phyloP scores from a whole-genome alignment of 176 grass and related monocot genomes.

The Oryza punctata region DNA sequence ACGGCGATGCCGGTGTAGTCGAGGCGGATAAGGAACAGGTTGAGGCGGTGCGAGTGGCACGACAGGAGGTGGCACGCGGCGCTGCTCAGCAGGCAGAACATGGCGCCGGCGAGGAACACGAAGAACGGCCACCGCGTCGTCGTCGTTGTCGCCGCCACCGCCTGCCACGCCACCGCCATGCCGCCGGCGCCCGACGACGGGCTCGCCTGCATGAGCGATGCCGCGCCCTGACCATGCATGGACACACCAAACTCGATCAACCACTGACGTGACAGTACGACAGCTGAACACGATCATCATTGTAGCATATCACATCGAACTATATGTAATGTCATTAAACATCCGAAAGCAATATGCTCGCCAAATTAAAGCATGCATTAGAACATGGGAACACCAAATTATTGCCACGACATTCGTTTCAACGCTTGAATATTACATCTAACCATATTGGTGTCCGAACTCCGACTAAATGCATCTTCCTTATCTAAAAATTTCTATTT shows the following conservation, averaged over 20 bases:
- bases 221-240: conserved; percentile 52
- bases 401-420: background rate
- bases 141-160: conserved; percentile 33
- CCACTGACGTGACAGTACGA: background rate
- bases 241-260: background rate
- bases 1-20: conserved; percentile 89
- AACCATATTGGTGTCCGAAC: background rate
- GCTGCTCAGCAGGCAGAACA: conserved; percentile 96
- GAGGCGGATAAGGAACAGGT: conserved; percentile 79
- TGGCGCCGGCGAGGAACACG: conserved; percentile 77
- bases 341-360: background rate
- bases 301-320: background rate
- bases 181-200: background rate
- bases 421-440: background rate
- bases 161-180: background rate
- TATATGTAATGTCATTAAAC: background rate
- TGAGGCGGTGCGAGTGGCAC: conserved; percentile 82
- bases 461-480: background rate
- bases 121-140: conserved; percentile 84
- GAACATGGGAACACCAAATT: background rate
- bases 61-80: conserved; percentile 85
- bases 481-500: background rate
- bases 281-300: background rate
- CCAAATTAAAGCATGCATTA: background rate
- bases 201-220: conserved; percentile 54